These are phyloP conservation scores for Erythrophleum fordii DNA, from an alignment of 306 rosid species.

Conservation along the genomic window DNA sequence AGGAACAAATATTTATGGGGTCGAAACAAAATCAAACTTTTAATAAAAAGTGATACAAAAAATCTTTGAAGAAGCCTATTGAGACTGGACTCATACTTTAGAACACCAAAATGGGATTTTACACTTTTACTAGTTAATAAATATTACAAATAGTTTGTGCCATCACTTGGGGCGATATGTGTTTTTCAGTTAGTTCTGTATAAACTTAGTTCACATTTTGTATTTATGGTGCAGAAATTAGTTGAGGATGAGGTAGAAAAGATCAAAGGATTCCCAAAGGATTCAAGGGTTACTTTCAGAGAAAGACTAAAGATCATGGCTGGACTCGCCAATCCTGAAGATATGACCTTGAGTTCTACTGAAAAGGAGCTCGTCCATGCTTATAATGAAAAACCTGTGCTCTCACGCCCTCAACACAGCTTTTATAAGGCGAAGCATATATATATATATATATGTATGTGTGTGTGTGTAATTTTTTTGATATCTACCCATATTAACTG, in stretches of 20 bases:
- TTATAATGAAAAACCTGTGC: constrained; percentile 91
- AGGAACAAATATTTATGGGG: background rate
- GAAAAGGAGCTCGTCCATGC: constrained; percentile 82
- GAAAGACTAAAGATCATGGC: constrained; percentile 94
- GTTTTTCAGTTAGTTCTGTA: background rate
- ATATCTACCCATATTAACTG: no score
- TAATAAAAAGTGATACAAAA: background rate
- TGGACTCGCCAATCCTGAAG: constrained; percentile 86
- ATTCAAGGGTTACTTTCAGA: constrained; percentile 69
- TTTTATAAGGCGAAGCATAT: constrained; percentile 64
- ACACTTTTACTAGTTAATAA: background rate
- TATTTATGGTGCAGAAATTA: constrained; percentile 63
- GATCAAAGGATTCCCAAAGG: constrained; percentile 88
- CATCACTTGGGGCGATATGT: no score
- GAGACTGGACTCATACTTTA: background rate
- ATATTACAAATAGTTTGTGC: background rate
- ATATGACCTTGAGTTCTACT: constrained; percentile 75
- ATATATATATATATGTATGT: background rate
- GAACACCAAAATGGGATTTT: background rate
- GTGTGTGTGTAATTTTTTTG: no score
- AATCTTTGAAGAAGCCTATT: background rate
- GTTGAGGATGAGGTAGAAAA: constrained; percentile 87
- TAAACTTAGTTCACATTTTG: background rate
- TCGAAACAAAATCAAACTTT: background rate
- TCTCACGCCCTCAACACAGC: constrained; percentile 92